These are phyloP conservation scores for Trichoderma harzianum DNA, from an alignment of 2,329 filamentous ascomycete species.

Conservation along the genomic window DNA sequence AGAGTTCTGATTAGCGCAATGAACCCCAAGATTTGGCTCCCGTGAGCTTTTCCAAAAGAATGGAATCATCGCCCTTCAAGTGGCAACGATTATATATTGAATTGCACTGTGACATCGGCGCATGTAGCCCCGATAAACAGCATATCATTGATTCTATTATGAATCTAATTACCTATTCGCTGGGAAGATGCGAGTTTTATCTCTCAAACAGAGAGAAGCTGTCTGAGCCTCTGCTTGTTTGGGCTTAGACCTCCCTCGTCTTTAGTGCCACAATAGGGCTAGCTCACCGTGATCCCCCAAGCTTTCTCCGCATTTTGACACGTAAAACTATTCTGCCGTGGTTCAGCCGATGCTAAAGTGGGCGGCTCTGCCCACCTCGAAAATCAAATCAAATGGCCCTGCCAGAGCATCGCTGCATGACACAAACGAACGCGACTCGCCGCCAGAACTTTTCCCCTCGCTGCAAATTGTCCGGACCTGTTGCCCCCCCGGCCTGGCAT, in stretches of 20 bases:
- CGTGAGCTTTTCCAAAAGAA: neutral
- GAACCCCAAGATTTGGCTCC: neutral
- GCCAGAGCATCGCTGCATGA: constrained; percentile 8
- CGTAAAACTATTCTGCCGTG: neutral
- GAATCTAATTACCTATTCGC: neutral
- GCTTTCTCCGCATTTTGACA: neutral
- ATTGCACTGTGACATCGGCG: neutral
- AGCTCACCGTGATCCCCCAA: neutral
- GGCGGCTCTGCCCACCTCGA: constrained; percentile 15
- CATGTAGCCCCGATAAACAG: neutral
- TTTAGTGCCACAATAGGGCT: neutral
- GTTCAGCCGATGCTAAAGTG: constrained; percentile 11
- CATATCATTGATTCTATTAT: neutral
- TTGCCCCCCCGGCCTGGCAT: constrained; percentile 6
- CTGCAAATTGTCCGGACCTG: neutral
- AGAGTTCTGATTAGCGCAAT: neutral
- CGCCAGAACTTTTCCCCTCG: neutral
- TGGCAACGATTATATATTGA: neutral
- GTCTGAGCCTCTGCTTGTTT: neutral
- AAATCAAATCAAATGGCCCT: constrained; percentile 1
- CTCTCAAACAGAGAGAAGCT: neutral
- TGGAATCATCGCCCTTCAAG: neutral
- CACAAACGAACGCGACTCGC: constrained; percentile 17
- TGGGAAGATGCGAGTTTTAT: neutral
- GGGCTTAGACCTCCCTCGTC: neutral